A percentile compares a stretch with the other conserved stretches of the same genome.
Evolutionary conservation across 805 yeast genomes (phyloP).

Genomic region (Saccharomycopsis fodiens): DNA sequence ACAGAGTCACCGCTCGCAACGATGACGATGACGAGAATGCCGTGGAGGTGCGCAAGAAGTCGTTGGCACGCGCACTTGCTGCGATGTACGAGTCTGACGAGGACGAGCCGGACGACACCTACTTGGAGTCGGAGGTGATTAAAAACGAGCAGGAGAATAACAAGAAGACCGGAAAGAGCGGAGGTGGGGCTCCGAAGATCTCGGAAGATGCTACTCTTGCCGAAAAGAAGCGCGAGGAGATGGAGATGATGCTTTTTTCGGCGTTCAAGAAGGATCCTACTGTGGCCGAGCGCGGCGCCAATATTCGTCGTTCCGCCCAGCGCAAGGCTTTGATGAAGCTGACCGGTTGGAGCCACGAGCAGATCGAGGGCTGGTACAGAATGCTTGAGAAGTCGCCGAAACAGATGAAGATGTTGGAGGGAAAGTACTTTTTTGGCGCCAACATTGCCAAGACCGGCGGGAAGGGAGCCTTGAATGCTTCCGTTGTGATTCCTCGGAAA

Average conservation of each 20-base stretch:
- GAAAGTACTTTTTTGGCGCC: slow-evolving; percentile 46
- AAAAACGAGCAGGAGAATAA: slow-evolving; percentile 22
- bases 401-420: slow-evolving; percentile 55
- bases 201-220: slow-evolving; percentile 3
- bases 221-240: slow-evolving; percentile 31
- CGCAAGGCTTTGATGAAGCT: slow-evolving; percentile 45
- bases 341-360: slow-evolving; percentile 78
- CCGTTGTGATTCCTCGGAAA: slow-evolving; percentile 25
- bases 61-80: slow-evolving; percentile 52
- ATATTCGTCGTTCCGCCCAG: slow-evolving; percentile 38
- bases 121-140: slow-evolving; percentile 23
- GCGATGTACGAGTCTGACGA: slow-evolving; percentile 69
- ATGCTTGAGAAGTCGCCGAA: slow-evolving; percentile 62
- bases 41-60: slow-evolving; percentile 46
- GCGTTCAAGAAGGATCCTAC: slow-evolving; percentile 43
- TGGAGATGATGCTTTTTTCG: slow-evolving; percentile 51
- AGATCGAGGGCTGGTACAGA: slow-evolving; percentile 88
- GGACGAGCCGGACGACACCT: slow-evolving; percentile 80
- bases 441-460: slow-evolving; percentile 22
- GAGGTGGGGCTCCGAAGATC: slow-evolving; percentile 20
- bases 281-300: slow-evolving; percentile 36
- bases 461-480: not conserved
- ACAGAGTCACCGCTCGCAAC: slow-evolving; percentile 22
- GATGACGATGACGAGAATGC: slow-evolving; percentile 23
- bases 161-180: slow-evolving; percentile 20